Evolutionary conservation across 2,329 filamentous ascomycete genomes (phyloP), one percentile per base, ranked within the genome.

Genomic region (Madurella mycetomatis): DNA sequence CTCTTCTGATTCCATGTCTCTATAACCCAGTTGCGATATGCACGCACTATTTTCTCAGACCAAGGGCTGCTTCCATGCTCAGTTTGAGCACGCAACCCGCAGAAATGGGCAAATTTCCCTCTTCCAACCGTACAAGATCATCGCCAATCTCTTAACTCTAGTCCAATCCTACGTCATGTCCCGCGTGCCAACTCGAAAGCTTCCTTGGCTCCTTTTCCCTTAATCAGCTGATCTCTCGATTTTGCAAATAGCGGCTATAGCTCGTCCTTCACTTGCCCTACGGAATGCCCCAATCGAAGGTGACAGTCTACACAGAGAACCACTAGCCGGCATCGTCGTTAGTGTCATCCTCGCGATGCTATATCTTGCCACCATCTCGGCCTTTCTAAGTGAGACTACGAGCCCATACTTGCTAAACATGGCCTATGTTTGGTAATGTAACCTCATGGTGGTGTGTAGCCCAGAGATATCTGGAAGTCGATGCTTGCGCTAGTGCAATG

Each of bases 301-400:
- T 31, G 51, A 47, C 13, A 49, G 47, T 15, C 43, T 30, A 13
- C 46, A 53, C 25, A 51, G 49, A 40, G 58, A 62, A 37, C 62
- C 62, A 25, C 50, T 64, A 40, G 39, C 56, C 34, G 63, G 62
- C 40, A 42, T 63, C 52, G 58, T 65, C 30, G 51, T 61, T 32
- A 64, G 63, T 53, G 58, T 64, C 49, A 57, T 62, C 43, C 60
- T 65, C 9, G 57, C 62, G n/a, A 56, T 64, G 58, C 39, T 59
- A n/a, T 65, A 62, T 18, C 47, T 61, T n/a, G 57, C 57, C 13
- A 59, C 60, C n/a, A 60, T 65, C 15, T 62, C 63, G 11, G 51
- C 51, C 11, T 63, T 65, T 45, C 32, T 62, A 34, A 60, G 63
- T 65, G 43, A 54, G 61, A 31, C 13, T 11, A 16, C 45, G 13